phyloP scores from a whole-genome alignment of 2,329 filamentous ascomycete species.

The Arthrobotrys sinensis region DNA sequence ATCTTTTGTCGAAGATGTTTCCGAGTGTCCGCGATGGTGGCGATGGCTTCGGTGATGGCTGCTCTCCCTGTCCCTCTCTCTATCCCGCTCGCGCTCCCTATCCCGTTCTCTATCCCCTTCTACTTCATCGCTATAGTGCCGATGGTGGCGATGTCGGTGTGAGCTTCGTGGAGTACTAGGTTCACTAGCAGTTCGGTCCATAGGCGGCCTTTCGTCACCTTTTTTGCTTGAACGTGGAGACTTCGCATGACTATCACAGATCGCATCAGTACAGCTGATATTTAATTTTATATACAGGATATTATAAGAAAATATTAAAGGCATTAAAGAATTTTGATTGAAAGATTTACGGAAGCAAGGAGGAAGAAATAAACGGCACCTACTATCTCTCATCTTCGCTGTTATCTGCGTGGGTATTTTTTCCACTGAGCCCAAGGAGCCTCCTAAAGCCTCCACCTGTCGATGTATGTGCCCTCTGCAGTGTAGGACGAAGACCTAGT shows the following conservation, averaged over 20 bases:
- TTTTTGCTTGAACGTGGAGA: conserved; percentile 58
- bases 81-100: neutral
- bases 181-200: conserved; percentile 56
- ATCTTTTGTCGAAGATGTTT: conserved; percentile 45
- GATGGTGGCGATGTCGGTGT: conserved; percentile 57
- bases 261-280: conserved; percentile 55
- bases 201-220: conserved; percentile 53
- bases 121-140: conserved; percentile 46
- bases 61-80: conserved; percentile 27
- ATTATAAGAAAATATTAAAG: conserved; percentile 29
- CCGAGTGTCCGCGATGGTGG: conserved; percentile 39
- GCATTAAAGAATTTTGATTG: conserved; percentile 21
- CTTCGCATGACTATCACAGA: conserved; percentile 53
- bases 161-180: conserved; percentile 45
- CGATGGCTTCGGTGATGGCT: conserved; percentile 34
- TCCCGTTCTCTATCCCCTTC: conserved; percentile 18
- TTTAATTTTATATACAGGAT: conserved; percentile 59
- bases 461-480: conserved; percentile 52
- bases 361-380: conserved; percentile 37
- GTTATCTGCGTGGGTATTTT: conserved; percentile 46
- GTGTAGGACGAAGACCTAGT: conserved; percentile 41
- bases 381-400: conserved; percentile 57
- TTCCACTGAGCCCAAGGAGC: conserved; percentile 55
- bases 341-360: conserved; percentile 30
- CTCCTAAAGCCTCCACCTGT: conserved; percentile 50